Conservation (phyloP, 1,284 basidiomycete genomes). For the Cerioporus squamosus region DNA sequence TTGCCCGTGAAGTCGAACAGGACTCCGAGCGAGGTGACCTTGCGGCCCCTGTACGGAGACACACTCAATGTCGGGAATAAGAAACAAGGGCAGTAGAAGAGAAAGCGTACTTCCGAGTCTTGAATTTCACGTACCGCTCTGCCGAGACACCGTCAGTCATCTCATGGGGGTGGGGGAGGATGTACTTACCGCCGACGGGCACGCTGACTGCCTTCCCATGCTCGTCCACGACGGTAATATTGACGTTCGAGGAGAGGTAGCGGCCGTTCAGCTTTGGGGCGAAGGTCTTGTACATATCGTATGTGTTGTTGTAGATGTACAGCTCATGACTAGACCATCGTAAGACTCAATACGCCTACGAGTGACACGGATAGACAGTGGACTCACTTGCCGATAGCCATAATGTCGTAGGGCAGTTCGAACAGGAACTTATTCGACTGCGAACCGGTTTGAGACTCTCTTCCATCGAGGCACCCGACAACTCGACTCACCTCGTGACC, state of each 20-base stretch:
- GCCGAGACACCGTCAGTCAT: background rate
- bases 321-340: conserved; percentile 72
- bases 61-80: background rate
- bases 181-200: conserved; percentile 64
- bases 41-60: conserved; percentile 55
- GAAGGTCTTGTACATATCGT: conserved; percentile 83
- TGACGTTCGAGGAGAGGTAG: conserved; percentile 84
- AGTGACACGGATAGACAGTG: conserved; percentile 36
- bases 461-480: background rate
- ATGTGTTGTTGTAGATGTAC: conserved; percentile 77
- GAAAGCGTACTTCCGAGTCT: conserved; percentile 63
- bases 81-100: background rate
- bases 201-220: conserved; percentile 53
- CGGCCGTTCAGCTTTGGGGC: conserved; percentile 73
- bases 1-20: conserved; percentile 76
- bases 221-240: conserved; percentile 72
- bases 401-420: conserved; percentile 80
- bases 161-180: background rate
- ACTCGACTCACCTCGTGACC: conserved; percentile 60
- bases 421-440: conserved; percentile 76
- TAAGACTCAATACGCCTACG: background rate
- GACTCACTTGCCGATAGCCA: conserved; percentile 83
- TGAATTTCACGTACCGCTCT: conserved; percentile 77
- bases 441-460: background rate
- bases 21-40: conserved; percentile 83